Evolutionary conservation across 306 rosid genomes (phyloP).

Genomic region (Astragalus membranaceus): DNA sequence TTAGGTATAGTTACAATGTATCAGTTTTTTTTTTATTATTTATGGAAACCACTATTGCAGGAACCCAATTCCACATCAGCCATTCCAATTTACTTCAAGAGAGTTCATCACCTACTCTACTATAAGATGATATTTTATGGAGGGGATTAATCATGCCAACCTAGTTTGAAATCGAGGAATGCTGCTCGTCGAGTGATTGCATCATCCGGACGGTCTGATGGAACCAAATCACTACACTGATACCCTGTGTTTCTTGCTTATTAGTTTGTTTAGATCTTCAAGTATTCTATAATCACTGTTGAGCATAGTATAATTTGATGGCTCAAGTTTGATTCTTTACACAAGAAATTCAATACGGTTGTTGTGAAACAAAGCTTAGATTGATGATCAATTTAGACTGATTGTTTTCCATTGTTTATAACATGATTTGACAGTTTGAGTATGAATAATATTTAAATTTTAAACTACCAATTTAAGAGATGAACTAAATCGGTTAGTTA

Average conservation of each 20-base stretch:
- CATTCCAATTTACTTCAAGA: slow-evolving; percentile 83
- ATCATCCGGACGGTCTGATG: background rate
- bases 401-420: too few species aligned
- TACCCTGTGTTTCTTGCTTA: background rate
- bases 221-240: background rate
- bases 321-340: background rate
- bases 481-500: too few species aligned
- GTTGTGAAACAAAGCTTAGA: background rate
- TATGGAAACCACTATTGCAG: slow-evolving; percentile 35
- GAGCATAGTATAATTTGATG: background rate
- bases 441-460: too few species aligned
- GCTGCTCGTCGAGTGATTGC: background rate
- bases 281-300: background rate
- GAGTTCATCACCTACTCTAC: slow-evolving; percentile 78
- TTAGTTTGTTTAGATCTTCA: background rate
- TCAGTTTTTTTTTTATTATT: background rate
- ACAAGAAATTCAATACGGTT: background rate
- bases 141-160: slow-evolving; percentile 1
- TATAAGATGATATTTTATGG: slow-evolving; percentile 49
- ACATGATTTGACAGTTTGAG: too few species aligned
- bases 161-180: slow-evolving; percentile 1
- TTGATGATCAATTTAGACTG: background rate
- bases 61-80: slow-evolving; percentile 92
- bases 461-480: too few species aligned
- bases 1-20: background rate